These are phyloP conservation scores for Nakaseomyces nivariensis DNA, from an alignment of 1,139 yeast genomes.

Conservation along the genomic window DNA sequence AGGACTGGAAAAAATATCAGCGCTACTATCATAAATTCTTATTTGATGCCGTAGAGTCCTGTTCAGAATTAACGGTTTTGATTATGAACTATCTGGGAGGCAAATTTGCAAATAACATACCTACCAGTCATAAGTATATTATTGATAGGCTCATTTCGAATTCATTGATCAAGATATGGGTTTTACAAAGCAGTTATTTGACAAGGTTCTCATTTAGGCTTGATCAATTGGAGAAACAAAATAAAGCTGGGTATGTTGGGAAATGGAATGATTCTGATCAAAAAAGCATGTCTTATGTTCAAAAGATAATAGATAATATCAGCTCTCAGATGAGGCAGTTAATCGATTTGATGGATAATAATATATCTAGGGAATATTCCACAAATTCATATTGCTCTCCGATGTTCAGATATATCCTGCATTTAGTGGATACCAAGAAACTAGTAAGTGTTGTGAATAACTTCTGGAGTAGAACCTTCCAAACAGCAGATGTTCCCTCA, in stretches of 20 bases:
- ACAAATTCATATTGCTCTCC: constrained; percentile 10
- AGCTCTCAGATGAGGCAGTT: constrained; percentile 3
- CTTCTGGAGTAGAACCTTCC: constrained; percentile 9
- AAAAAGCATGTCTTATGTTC: not conserved
- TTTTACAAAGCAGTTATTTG: constrained; percentile 8
- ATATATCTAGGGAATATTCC: constrained; percentile 6
- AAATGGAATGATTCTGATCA: constrained; percentile 2
- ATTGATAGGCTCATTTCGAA: constrained; percentile 10
- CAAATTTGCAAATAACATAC: constrained; percentile 4
- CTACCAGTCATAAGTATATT: constrained; percentile 7
- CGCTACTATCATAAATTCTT: constrained; percentile 9
- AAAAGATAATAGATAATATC: not conserved
- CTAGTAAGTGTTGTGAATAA: constrained; percentile 6
- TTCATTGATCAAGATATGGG: constrained; percentile 10
- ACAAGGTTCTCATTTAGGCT: constrained; percentile 10
- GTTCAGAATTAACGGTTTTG: constrained; percentile 6
- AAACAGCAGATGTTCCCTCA: constrained; percentile 10
- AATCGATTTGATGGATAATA: constrained; percentile 2
- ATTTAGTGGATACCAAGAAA: constrained; percentile 9
- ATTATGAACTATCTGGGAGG: constrained; percentile 7
- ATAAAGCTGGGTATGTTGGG: not conserved
- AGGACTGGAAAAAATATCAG: constrained; percentile 7
- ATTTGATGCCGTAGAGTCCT: constrained; percentile 5
- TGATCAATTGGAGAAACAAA: not conserved
- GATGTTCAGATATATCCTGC: constrained; percentile 12